Evolutionary conservation across 225 moss, liverwort and hornwort genomes (phyloP), one percentile per base, ranked within the genome.

Genomic region (Bryoerythrophyllum caledonicum): DNA sequence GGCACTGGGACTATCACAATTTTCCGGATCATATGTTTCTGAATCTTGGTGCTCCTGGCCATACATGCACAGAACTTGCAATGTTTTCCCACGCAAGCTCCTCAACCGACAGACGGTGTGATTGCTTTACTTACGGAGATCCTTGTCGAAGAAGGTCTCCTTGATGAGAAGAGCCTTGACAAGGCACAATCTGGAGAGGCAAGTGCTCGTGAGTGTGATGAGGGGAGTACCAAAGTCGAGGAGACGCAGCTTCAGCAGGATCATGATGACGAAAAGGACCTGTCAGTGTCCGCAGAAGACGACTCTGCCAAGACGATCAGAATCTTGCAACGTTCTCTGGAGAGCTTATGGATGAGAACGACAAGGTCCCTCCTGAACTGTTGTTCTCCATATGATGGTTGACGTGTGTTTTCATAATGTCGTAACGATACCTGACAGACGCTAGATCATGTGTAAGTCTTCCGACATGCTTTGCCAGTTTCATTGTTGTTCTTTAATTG

Each of bases 131-230:
- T 78, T 30, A 63, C 68, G 38, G 72, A 72, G 61, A 71, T 81
- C 49, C 78, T 81, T 19, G 56, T 72, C 28, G 78, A 85, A 78
- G 80, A 80, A 60, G 78, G 81, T 71, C 75, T 81, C 66, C 65
- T 77, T 17, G 54, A 64, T 41, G 83, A 69, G 20, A 51, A 17
- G 32, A 64, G 26, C 51, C 53, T 28, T 56, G 28, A 28, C 32
- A 70, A 58, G 74, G 25, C 44, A 49, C 58, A 65, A 32, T 49
- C 37, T 32, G 38, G 72, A 72, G 61, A 71, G 37, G 26, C 11
- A 26, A 55, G 14, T 30, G 55, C 16, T 24, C 40, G 24, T 26
- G n/a, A 15, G 26, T 74, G 52, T 61, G 54, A 64, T 41, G 83
- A 69, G 20, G 51, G 12, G 32, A 64, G 26, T 55, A 44, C 13